Evolutionary conservation across 1,139 yeast species (phyloP).

Genomic region (Candida pseudoviswanathii): DNA sequence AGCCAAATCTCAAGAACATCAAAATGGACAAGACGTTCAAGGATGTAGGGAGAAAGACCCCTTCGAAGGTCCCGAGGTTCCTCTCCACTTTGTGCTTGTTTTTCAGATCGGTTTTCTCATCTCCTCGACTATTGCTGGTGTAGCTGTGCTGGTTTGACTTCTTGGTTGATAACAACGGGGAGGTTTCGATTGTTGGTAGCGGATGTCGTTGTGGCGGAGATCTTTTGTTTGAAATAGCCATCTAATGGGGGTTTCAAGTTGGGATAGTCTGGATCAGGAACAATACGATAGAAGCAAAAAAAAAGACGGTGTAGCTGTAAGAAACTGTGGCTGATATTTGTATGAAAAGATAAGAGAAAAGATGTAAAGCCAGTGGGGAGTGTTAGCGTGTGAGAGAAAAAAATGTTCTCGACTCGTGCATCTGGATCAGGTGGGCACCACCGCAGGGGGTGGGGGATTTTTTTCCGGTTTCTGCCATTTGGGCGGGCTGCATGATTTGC

Average conservation of each 20-base stretch:
- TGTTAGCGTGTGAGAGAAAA: too few species aligned
- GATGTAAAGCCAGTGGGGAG: too few species aligned
- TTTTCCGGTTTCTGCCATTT: too few species aligned
- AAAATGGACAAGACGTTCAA: constrained; percentile 75
- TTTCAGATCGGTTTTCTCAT: constrained; percentile 3
- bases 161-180: constrained; percentile 11
- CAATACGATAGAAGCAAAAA: background rate
- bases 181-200: constrained; percentile 7
- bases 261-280: too few species aligned
- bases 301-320: background rate
- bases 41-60: constrained; percentile 78
- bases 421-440: too few species aligned
- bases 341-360: too few species aligned
- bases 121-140: constrained; percentile 1
- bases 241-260: too few species aligned
- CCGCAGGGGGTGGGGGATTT: too few species aligned
- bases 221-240: background rate
- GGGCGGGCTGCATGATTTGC: too few species aligned
- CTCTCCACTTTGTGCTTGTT: constrained; percentile 2
- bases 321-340: too few species aligned
- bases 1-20: constrained; percentile 81
- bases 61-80: constrained; percentile 73
- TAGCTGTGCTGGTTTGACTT: background rate
- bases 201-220: background rate
- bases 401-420: too few species aligned